A percentile compares a stretch with the other conserved stretches of the same genome.
Evolutionary conservation across 129 eudicot genomes (phyloP).

Genomic region (Gnaphalium uliginosum): DNA sequence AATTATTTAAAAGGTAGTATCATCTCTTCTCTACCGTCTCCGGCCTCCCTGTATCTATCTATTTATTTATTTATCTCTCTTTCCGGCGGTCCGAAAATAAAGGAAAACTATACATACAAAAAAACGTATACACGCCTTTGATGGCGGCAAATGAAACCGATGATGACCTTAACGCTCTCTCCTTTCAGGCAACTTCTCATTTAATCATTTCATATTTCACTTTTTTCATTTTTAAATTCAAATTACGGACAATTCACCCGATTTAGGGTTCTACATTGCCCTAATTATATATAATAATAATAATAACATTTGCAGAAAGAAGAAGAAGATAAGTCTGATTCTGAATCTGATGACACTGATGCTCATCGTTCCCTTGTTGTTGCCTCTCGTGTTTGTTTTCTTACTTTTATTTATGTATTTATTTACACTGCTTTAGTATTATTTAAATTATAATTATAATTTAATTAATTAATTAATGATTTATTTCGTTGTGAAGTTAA

Average conservation of each 20-base stretch:
- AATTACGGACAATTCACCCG: slow-evolving; percentile 2
- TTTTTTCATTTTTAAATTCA: slow-evolving; percentile 25
- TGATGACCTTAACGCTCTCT: slow-evolving; percentile 33
- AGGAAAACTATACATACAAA: not conserved
- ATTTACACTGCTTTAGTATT: not conserved
- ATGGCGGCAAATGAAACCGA: slow-evolving; percentile 48
- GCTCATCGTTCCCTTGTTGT: slow-evolving; percentile 76
- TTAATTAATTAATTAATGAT: not conserved
- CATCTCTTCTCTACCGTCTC: slow-evolving; percentile 19
- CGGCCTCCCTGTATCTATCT: slow-evolving; percentile 1
- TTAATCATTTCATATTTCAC: slow-evolving; percentile 15
- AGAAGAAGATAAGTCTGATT: slow-evolving; percentile 30
- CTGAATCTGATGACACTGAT: slow-evolving; percentile 43
- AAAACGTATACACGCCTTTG: slow-evolving; percentile 5
- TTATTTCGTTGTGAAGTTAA: not conserved
- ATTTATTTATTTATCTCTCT: not conserved
- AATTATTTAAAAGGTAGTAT: not conserved
- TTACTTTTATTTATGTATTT: not conserved
- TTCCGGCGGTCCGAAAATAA: slow-evolving; percentile 17
- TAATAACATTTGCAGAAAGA: slow-evolving; percentile 60
- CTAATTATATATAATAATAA: slow-evolving; percentile 9
- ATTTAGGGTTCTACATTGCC: slow-evolving; percentile 42
- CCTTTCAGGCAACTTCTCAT: slow-evolving; percentile 40
- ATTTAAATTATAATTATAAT: not conserved
- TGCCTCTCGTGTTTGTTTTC: slow-evolving; percentile 67